Evolutionary conservation across 2,329 filamentous ascomycete genomes (phyloP).

Genomic region (Talaromyces sp.): DNA sequence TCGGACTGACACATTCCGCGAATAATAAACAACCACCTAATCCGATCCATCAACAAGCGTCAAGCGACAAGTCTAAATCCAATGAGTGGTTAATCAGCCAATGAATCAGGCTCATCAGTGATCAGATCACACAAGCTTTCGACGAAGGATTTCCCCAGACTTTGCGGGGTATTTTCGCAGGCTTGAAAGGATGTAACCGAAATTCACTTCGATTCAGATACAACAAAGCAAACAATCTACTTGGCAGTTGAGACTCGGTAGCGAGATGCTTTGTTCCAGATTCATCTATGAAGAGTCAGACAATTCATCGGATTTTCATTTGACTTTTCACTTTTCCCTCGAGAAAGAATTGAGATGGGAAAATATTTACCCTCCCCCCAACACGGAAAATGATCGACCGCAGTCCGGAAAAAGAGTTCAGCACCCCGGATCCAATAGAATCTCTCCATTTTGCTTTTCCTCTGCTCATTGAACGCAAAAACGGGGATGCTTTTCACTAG

Average conservation of each 20-base stretch:
- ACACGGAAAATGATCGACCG: not conserved
- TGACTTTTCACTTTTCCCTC: not conserved
- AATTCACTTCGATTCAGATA: not conserved
- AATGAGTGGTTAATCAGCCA: not conserved
- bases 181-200: not conserved
- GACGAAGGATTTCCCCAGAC: not conserved
- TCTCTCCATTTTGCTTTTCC: not conserved
- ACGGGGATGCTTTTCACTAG: not conserved
- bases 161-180: not conserved
- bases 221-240: not conserved
- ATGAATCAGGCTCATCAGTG: not conserved
- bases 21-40: not conserved
- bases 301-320: not conserved
- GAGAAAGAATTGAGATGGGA: not conserved
- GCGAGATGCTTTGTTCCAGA: not conserved
- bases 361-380: not conserved
- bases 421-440: not conserved
- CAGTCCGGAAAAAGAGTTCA: not conserved
- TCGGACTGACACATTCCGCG: not conserved
- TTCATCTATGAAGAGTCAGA: not conserved
- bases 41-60: not conserved
- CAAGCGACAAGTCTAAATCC: not conserved
- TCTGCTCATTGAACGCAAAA: not conserved
- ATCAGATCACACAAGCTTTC: not conserved
- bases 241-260: not conserved